phyloP scores from a whole-genome alignment of 2,329 filamentous ascomycete species.

The Penicillium vulpinum region DNA sequence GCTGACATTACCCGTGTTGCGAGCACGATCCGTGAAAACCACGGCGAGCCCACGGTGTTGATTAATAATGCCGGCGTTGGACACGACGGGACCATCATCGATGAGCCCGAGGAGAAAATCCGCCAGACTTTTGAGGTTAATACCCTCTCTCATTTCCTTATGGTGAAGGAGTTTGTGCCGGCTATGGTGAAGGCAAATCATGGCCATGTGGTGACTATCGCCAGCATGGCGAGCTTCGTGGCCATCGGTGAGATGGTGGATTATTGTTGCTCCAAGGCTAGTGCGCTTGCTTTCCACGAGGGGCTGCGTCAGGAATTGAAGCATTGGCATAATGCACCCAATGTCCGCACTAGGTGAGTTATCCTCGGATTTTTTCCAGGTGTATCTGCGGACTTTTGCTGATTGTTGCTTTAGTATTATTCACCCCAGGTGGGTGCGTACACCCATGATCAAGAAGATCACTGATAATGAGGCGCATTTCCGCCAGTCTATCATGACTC shows the following conservation, averaged over 20 bases:
- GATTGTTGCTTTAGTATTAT: constrained; percentile 25
- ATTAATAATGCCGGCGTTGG: constrained; percentile 55
- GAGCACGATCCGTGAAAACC: constrained; percentile 38
- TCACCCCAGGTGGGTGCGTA: constrained; percentile 49
- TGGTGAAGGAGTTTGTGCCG: constrained; percentile 54
- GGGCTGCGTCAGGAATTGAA: constrained; percentile 42
- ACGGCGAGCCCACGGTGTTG: constrained; percentile 49
- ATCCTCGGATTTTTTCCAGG: too few relatives aligned
- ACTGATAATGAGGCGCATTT: constrained; percentile 34
- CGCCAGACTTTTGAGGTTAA: constrained; percentile 55
- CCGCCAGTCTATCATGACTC: constrained; percentile 37
- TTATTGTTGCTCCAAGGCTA: constrained; percentile 55
- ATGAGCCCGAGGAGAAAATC: constrained; percentile 46
- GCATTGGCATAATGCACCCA: constrained; percentile 37
- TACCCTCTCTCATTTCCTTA: constrained; percentile 53
- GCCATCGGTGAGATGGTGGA: constrained; percentile 52
- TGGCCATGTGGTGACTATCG: constrained; percentile 59
- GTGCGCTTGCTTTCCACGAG: constrained; percentile 57
- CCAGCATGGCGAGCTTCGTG: constrained; percentile 54
- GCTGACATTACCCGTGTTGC: constrained; percentile 36
- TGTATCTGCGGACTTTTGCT: not conserved
- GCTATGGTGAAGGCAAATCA: constrained; percentile 53
- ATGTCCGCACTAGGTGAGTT: constrained; percentile 40
- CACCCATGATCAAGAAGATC: constrained; percentile 47
- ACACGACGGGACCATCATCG: constrained; percentile 49